These are phyloP conservation scores for Phytopythium mirpurense DNA, from an alignment of 352 stramenopile genomes.

Conservation along the genomic window DNA sequence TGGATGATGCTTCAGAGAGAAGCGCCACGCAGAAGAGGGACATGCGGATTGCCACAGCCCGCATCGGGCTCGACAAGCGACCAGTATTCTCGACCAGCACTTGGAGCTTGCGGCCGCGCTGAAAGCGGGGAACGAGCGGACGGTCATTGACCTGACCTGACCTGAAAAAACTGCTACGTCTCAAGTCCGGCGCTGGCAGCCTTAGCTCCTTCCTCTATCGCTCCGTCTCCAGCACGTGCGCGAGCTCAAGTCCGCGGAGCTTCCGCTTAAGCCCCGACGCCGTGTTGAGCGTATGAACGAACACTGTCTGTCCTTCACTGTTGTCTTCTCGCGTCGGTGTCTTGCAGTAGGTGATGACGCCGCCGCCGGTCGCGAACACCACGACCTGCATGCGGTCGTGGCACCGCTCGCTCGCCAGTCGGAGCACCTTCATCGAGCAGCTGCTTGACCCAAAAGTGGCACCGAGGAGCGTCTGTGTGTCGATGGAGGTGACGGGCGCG, in stretches of 20 bases:
- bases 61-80: no score
- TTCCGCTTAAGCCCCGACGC: conserved; percentile 52
- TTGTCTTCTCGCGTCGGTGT: background rate
- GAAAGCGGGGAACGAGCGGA: background rate
- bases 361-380: conserved; percentile 45
- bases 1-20: background rate
- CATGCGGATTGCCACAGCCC: no score
- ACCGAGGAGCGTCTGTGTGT: conserved; percentile 21
- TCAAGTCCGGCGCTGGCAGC: no score
- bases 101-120: background rate
- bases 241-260: conserved; percentile 39
- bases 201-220: no score
- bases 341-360: conserved; percentile 71
- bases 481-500: conserved; percentile 26
- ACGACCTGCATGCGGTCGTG: conserved; percentile 48
- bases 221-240: conserved; percentile 26
- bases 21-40: no score
- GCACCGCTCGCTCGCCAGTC: conserved; percentile 36
- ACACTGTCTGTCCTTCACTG: conserved; percentile 7
- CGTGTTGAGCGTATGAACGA: conserved; percentile 66
- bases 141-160: background rate
- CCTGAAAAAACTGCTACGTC: no score
- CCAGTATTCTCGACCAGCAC: no score
- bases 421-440: conserved; percentile 30
- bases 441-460: conserved; percentile 11